Evolutionary conservation across 192 early-diverging fungal species (phyloP).

Genomic region (Linnemannia elongata): DNA sequence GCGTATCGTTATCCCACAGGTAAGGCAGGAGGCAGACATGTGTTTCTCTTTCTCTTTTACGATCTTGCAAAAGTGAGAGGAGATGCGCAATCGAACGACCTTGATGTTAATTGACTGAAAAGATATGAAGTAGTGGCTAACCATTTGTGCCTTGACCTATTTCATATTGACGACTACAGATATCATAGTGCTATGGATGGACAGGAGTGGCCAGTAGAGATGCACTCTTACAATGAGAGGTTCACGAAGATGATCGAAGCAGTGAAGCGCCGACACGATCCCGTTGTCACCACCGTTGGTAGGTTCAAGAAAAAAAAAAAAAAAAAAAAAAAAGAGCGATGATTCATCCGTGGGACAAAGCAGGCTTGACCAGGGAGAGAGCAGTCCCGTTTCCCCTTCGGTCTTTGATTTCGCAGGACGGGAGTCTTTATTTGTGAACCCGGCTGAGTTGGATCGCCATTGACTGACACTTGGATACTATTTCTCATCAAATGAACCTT

Average conservation of each 20-base stretch:
- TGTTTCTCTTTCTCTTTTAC: not conserved
- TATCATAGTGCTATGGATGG: conserved; percentile 71
- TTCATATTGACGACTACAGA: conserved; percentile 31
- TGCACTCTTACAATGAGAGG: conserved; percentile 82
- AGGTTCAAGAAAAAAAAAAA: conserved; percentile 28
- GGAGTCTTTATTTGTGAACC: conserved; percentile 7
- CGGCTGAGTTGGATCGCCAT: not conserved
- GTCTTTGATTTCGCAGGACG: conserved; percentile 38
- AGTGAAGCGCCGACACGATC: conserved; percentile 94
- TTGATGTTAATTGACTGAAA: not conserved
- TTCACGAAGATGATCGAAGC: conserved; percentile 92
- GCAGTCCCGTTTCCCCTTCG: conserved; percentile 1
- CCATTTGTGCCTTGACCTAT: not conserved
- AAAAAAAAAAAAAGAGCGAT: not conserved
- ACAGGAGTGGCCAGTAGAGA: conserved; percentile 73
- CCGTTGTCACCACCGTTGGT: conserved; percentile 90
- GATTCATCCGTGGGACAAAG: not conserved
- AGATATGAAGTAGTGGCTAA: not conserved
- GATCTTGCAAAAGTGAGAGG: not conserved
- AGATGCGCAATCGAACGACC: not conserved
- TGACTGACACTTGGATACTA: not conserved
- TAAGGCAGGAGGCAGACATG: conserved; percentile 23
- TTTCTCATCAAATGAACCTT: not conserved
- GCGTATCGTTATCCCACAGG: conserved; percentile 66
- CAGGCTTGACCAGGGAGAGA: not conserved